These are phyloP conservation scores for Kurtzmaniella natalensis DNA, from an alignment of 1,139 yeast genomes.

Conservation along the genomic window DNA sequence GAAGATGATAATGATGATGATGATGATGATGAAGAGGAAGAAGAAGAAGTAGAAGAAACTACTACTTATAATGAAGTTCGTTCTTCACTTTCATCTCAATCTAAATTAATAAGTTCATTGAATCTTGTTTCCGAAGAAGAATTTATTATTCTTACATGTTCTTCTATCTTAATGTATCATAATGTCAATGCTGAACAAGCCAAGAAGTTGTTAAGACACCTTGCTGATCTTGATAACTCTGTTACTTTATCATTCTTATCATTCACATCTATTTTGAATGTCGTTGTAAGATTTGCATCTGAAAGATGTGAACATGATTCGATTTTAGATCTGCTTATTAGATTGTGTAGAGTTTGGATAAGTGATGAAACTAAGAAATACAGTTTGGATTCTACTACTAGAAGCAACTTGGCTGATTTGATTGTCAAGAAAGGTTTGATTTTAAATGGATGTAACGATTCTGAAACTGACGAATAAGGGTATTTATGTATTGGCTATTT, in stretches of 20 bases:
- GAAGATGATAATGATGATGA: constrained; percentile 5
- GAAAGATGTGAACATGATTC: constrained; percentile 13
- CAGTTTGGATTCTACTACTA: constrained; percentile 20
- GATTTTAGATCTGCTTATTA: constrained; percentile 26
- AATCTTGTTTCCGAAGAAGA: constrained; percentile 34
- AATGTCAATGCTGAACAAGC: constrained; percentile 13
- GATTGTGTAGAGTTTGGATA: constrained; percentile 29
- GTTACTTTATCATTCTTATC: constrained; percentile 24
- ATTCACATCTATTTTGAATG: constrained; percentile 29
- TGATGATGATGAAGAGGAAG: constrained; percentile 11
- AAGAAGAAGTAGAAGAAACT: constrained; percentile 9
- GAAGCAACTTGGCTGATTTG: constrained; percentile 26
- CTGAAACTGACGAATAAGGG: constrained; percentile 2
- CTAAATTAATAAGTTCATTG: constrained; percentile 26
- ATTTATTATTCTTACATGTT: constrained; percentile 26
- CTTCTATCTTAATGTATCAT: constrained; percentile 24
- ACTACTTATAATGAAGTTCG: too few species aligned
- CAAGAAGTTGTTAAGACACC: constrained; percentile 23
- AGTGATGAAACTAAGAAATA: constrained; percentile 18
- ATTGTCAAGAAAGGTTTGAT: constrained; percentile 31
- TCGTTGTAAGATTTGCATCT: constrained; percentile 20
- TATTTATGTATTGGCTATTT: background rate
- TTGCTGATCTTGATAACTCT: constrained; percentile 15
- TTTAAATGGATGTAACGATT: constrained; percentile 23
- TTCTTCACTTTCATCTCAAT: constrained; percentile 11